A percentile compares a stretch with the other conserved stretches of the same genome.
phyloP scores from a whole-genome alignment of 1,139 yeast genomes.

The Kluyveromyces sp. region DNA sequence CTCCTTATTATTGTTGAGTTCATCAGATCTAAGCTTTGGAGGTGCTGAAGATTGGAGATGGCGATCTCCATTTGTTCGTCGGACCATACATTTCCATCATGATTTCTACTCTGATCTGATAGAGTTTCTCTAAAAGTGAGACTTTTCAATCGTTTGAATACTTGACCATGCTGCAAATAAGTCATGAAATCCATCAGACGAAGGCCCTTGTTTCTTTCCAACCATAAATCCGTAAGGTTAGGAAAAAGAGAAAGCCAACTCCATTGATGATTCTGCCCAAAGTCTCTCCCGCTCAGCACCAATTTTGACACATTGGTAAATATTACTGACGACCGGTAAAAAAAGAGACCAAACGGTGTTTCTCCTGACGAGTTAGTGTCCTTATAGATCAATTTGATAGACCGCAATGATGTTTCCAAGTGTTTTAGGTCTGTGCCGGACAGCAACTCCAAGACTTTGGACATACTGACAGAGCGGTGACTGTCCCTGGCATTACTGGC shows the following conservation, averaged over 20 bases:
- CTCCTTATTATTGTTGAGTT: slow-evolving; percentile 26
- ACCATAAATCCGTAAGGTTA: slow-evolving; percentile 24
- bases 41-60: slow-evolving; percentile 15
- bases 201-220: slow-evolving; percentile 26
- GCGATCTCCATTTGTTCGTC: slow-evolving; percentile 8
- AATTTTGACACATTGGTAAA: slow-evolving; percentile 8
- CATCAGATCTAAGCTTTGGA: slow-evolving; percentile 26
- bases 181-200: slow-evolving; percentile 17
- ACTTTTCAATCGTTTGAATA: slow-evolving; percentile 16
- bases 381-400: slow-evolving; percentile 1
- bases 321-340: slow-evolving; percentile 8
- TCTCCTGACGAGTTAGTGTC: not conserved
- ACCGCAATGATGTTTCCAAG: not conserved
- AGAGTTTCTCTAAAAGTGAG: slow-evolving; percentile 26
- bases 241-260: slow-evolving; percentile 24
- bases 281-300: slow-evolving; percentile 1
- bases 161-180: slow-evolving; percentile 12
- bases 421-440: not conserved
- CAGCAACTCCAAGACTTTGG: not conserved
- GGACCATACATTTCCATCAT: slow-evolving; percentile 6
- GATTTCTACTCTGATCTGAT: slow-evolving; percentile 10
- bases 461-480: not conserved
- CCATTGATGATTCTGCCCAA: slow-evolving; percentile 2
- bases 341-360: not conserved
- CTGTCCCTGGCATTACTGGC: not conserved